phyloP scores from a whole-genome alignment of 2,329 filamentous ascomycete genomes.

The Stagonosporopsis chrysanthemi region DNA sequence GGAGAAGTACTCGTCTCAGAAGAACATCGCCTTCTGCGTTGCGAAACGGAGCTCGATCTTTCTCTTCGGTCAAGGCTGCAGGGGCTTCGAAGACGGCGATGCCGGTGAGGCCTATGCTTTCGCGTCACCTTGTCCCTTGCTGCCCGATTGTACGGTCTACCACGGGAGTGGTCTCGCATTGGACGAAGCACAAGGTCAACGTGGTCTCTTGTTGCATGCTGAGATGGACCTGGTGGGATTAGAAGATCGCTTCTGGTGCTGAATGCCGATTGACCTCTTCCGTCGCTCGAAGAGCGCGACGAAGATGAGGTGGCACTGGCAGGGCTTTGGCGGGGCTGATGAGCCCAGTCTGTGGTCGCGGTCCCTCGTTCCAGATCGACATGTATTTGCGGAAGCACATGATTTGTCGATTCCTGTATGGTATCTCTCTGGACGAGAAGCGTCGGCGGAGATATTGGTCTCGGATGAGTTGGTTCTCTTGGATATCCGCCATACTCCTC shows the following conservation, averaged over 20 bases:
- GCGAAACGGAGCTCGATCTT: slow-evolving; percentile 13
- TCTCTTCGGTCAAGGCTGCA: slow-evolving; percentile 8
- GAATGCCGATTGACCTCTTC: slow-evolving; percentile 14
- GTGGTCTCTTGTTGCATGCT: slow-evolving; percentile 36
- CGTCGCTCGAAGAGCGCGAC: slow-evolving; percentile 19
- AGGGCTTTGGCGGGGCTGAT: slow-evolving; percentile 13
- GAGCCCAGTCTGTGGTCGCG: slow-evolving; percentile 42
- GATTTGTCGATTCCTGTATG: not conserved
- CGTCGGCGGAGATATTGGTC: not conserved
- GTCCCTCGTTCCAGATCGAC: slow-evolving; percentile 23
- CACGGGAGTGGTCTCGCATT: slow-evolving; percentile 33
- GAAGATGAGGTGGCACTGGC: slow-evolving; percentile 15
- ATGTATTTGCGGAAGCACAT: slow-evolving; percentile 6
- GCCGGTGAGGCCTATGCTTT: slow-evolving; percentile 21
- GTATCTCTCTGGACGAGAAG: slow-evolving; percentile 1
- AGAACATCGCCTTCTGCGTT: slow-evolving; percentile 10
- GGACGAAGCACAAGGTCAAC: slow-evolving; percentile 43
- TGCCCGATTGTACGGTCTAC: slow-evolving; percentile 28
- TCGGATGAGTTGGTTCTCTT: not conserved
- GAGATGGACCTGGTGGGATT: slow-evolving; percentile 32
- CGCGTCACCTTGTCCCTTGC: slow-evolving; percentile 5
- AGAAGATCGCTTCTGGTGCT: slow-evolving; percentile 34
- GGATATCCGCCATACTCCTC: not conserved
- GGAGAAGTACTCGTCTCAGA: slow-evolving; percentile 24
- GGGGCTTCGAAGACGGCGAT: slow-evolving; percentile 15